Conservation (phyloP, 1,284 basidiomycete species). For the Exsudoporus floridanus region DNA sequence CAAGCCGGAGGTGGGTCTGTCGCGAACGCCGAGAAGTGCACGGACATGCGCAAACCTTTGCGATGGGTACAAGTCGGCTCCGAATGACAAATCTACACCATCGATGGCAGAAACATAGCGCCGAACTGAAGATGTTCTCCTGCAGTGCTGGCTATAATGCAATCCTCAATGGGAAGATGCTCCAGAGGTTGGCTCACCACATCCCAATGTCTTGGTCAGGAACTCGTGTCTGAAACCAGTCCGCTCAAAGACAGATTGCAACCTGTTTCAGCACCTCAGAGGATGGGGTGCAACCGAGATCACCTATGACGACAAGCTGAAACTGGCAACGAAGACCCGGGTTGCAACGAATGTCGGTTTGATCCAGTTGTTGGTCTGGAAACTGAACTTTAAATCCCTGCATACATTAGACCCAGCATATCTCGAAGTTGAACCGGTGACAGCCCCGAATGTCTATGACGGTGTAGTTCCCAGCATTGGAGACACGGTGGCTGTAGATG, state of each 20-base stretch:
- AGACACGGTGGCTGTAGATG: not conserved
- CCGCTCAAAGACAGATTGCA: too few relatives aligned
- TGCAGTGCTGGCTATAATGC: not conserved
- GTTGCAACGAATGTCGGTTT: too few relatives aligned
- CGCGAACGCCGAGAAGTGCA: not conserved
- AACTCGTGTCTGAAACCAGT: not conserved
- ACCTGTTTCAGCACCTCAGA: too few relatives aligned
- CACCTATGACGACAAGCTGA: too few relatives aligned
- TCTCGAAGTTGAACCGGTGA: not conserved
- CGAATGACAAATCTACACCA: not conserved
- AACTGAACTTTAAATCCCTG: too few relatives aligned
- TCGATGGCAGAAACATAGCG: not conserved
- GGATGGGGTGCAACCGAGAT: too few relatives aligned
- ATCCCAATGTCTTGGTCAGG: not conserved
- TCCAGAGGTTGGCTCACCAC: not conserved
- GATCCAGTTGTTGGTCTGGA: too few relatives aligned
- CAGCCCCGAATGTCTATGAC: not conserved
- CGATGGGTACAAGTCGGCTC: not conserved
- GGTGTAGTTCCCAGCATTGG: not conserved
- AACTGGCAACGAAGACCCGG: too few relatives aligned
- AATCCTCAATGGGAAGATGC: too few relatives aligned
- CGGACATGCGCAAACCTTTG: not conserved
- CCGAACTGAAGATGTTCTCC: not conserved
- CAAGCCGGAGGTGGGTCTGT: not conserved
- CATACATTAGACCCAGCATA: not conserved